Evolutionary conservation across 2,329 filamentous ascomycete species (phyloP).

Genomic region (Dryadomyces sulphureus): DNA sequence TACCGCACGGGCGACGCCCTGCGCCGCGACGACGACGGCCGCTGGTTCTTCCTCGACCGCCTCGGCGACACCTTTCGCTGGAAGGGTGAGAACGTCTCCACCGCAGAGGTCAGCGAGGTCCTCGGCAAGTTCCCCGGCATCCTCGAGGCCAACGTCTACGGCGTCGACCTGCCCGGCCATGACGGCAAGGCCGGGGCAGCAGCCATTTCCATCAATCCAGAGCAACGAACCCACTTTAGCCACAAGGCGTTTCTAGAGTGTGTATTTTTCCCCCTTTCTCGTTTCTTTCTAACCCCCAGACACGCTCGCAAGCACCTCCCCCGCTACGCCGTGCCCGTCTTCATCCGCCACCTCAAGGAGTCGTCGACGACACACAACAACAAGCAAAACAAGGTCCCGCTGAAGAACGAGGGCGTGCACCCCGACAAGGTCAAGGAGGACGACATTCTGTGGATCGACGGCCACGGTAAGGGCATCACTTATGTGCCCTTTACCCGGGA

Average conservation of each 20-base stretch:
- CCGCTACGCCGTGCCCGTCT: constrained; percentile 61
- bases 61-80: constrained; percentile 63
- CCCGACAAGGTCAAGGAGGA: constrained; percentile 30
- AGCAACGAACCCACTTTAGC: constrained; percentile 29
- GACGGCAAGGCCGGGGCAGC: constrained; percentile 73
- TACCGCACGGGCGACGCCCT: constrained; percentile 57
- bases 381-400: constrained; percentile 64
- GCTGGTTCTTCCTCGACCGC: constrained; percentile 56
- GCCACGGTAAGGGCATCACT: constrained; percentile 34
- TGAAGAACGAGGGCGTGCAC: constrained; percentile 53
- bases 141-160: constrained; percentile 74
- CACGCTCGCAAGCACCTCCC: constrained; percentile 47
- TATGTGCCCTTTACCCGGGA: constrained; percentile 43
- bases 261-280: not conserved
- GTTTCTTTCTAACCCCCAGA: constrained; percentile 12
- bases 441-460: constrained; percentile 39
- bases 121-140: constrained; percentile 53
- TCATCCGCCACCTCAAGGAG: constrained; percentile 46
- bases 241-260: constrained; percentile 42
- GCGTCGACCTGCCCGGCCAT: constrained; percentile 63
- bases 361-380: constrained; percentile 57
- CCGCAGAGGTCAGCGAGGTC: constrained; percentile 62
- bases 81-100: constrained; percentile 76
- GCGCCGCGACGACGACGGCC: constrained; percentile 43
- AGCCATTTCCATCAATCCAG: constrained; percentile 10